These are phyloP conservation scores for Apiospora kogelbergensis DNA, from an alignment of 2,329 filamentous ascomycete species.

Conservation along the genomic window DNA sequence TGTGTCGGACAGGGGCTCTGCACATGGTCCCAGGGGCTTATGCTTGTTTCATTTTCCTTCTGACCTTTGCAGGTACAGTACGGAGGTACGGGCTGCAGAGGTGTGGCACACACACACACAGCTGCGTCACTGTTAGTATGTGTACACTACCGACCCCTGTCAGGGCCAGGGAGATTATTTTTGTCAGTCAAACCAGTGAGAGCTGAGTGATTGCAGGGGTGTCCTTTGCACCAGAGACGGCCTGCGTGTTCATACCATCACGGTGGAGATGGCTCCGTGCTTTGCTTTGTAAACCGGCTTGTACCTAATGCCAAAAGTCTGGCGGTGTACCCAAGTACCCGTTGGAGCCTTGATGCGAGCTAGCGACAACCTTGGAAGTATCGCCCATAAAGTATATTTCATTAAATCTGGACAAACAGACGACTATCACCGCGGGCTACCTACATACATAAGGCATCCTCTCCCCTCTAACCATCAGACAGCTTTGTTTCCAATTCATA, in stretches of 20 bases:
- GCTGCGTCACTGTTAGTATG: constrained; percentile 27
- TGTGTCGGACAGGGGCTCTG: constrained; percentile 13
- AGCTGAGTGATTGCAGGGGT: constrained; percentile 24
- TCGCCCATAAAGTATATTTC: constrained; percentile 21
- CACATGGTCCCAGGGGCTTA: constrained; percentile 27
- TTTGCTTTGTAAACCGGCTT: not conserved
- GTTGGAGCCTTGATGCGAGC: constrained; percentile 11
- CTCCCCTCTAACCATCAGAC: constrained; percentile 21
- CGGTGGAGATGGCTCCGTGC: constrained; percentile 3
- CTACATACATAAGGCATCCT: constrained; percentile 30
- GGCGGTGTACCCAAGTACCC: constrained; percentile 30
- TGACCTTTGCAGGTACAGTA: constrained; percentile 12
- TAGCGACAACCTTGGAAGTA: constrained; percentile 24
- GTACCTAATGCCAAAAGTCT: constrained; percentile 15
- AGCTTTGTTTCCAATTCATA: constrained; percentile 21
- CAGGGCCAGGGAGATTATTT: constrained; percentile 29
- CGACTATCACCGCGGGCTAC: constrained; percentile 23
- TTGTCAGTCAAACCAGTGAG: constrained; percentile 23
- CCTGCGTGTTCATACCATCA: constrained; percentile 3
- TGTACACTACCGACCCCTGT: constrained; percentile 19
- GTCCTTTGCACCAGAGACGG: constrained; percentile 1
- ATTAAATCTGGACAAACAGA: constrained; percentile 19
- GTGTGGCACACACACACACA: not conserved
- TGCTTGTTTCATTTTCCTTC: constrained; percentile 36
- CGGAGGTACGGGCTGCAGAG: not conserved